Evolutionary conservation across 129 eudicot species (phyloP).

Genomic region (Lonicera japonica): DNA sequence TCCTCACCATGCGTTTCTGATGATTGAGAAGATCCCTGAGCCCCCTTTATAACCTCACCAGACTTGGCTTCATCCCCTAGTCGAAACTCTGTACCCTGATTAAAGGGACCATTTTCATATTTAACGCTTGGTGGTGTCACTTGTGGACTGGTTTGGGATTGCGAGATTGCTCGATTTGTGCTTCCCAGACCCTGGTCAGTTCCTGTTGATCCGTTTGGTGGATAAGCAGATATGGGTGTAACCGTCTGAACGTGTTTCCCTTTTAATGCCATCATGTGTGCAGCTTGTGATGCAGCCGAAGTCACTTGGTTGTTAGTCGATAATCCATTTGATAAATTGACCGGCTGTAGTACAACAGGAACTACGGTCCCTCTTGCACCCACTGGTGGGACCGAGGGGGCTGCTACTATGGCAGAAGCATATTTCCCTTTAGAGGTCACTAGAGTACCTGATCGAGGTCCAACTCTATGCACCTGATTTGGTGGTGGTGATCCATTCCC

Average conservation of each 20-base stretch:
- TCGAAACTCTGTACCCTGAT: conserved; percentile 17
- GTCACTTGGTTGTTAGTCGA: conserved; percentile 21
- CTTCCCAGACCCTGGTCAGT: conserved; percentile 11
- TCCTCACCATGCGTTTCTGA: conserved; percentile 22
- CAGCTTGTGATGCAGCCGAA: conserved; percentile 21
- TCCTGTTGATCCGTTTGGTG: conserved; percentile 41
- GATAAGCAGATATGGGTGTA: conserved; percentile 50
- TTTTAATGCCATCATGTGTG: conserved; percentile 38
- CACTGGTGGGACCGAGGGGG: conserved; percentile 37
- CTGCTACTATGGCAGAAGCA: conserved; percentile 13
- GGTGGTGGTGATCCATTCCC: conserved; percentile 17
- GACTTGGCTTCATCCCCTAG: conserved; percentile 26
- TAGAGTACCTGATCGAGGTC: conserved; percentile 7
- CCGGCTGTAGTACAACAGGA: conserved; percentile 69
- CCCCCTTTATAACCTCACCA: conserved; percentile 14
- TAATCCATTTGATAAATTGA: conserved; percentile 34
- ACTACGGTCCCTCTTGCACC: conserved; percentile 60
- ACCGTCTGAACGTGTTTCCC: conserved; percentile 53
- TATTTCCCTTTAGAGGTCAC: conserved; percentile 24
- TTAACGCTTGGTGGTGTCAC: conserved; percentile 24
- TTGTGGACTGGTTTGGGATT: conserved; percentile 31
- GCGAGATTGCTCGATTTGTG: too few relatives aligned
- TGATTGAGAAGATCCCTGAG: conserved; percentile 25
- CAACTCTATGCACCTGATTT: conserved; percentile 15
- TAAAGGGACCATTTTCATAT: conserved; percentile 24